phyloP scores from a whole-genome alignment of 345 rosid genomes.

The Citrus cavaleriei region DNA sequence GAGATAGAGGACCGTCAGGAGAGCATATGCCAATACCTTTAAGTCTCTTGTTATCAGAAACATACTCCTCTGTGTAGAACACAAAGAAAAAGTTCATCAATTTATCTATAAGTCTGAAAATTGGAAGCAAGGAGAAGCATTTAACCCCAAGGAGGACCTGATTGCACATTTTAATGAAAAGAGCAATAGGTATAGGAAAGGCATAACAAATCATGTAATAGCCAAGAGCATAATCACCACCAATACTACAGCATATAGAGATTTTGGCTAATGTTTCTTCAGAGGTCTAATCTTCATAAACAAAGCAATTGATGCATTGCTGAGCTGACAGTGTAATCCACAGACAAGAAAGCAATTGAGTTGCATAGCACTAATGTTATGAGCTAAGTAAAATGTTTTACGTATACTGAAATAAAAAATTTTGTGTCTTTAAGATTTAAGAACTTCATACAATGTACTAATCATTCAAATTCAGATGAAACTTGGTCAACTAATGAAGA shows the following conservation, averaged over 20 bases:
- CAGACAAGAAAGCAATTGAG: neutral
- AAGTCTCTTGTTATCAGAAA: conserved; percentile 60
- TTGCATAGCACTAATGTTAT: neutral
- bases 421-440: neutral
- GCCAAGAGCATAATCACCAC: neutral
- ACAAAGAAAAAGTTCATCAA: neutral
- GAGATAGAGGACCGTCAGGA: conserved; percentile 91
- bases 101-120: neutral
- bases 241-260: neutral
- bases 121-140: neutral
- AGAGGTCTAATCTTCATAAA: neutral
- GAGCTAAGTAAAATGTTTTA: neutral
- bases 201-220: neutral
- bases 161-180: neutral
- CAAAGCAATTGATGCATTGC: neutral
- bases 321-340: neutral
- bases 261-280: neutral
- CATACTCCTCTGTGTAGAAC: conserved; percentile 54
- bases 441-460: neutral
- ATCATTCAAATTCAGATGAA: neutral
- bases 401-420: neutral
- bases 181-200: neutral
- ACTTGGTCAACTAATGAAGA: neutral
- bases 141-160: neutral
- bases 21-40: conserved; percentile 93